A percentile compares a stretch with the other conserved stretches of the same genome.
These are phyloP conservation scores for Phytophthora multivora DNA, from an alignment of 352 stramenopile species.

Conservation along the genomic window DNA sequence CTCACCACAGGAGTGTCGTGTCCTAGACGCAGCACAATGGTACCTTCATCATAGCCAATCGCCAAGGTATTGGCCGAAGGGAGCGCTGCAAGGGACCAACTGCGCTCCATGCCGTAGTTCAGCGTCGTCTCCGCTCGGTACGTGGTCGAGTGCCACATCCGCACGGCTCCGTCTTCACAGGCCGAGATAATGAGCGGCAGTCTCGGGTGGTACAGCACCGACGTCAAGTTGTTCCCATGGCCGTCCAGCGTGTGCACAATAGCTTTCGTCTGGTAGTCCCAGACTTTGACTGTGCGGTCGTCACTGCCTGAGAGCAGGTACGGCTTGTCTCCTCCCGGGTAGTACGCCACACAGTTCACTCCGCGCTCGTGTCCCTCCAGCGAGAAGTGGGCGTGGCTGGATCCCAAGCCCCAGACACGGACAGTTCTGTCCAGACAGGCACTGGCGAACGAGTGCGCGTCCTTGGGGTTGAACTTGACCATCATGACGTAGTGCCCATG, in stretches of 20 bases:
- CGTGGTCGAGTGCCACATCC: constrained; percentile 94
- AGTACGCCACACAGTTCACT: constrained; percentile 99
- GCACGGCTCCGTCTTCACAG: constrained; percentile 96
- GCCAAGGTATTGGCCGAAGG: constrained; percentile 91
- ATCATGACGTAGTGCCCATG: constrained; percentile 99
- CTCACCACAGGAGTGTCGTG: constrained; percentile 97
- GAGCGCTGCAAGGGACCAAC: constrained; percentile 93
- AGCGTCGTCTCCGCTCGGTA: constrained; percentile 98
- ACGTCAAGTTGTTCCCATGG: constrained; percentile 98
- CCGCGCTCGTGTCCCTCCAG: constrained; percentile 94
- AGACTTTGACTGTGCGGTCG: constrained; percentile 98
- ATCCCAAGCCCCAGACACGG: constrained; percentile 95
- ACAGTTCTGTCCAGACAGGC: constrained; percentile 97
- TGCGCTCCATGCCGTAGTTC: constrained; percentile 99
- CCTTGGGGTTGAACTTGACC: constrained; percentile 99
- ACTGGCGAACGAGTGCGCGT: constrained; percentile 98
- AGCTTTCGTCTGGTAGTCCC: constrained; percentile 99
- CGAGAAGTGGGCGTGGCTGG: constrained; percentile 92
- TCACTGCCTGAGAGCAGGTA: constrained; percentile 98
- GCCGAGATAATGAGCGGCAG: constrained; percentile 98
- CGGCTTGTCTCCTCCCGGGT: constrained; percentile 97
- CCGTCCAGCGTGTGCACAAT: constrained; percentile 99
- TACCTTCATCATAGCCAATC: constrained; percentile 95
- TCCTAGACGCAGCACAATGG: constrained; percentile 97
- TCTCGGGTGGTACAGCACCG: constrained; percentile 98